These are phyloP conservation scores for Boletus pseudopeckii DNA, from an alignment of 768 basidiomycete genomes.

Conservation along the genomic window DNA sequence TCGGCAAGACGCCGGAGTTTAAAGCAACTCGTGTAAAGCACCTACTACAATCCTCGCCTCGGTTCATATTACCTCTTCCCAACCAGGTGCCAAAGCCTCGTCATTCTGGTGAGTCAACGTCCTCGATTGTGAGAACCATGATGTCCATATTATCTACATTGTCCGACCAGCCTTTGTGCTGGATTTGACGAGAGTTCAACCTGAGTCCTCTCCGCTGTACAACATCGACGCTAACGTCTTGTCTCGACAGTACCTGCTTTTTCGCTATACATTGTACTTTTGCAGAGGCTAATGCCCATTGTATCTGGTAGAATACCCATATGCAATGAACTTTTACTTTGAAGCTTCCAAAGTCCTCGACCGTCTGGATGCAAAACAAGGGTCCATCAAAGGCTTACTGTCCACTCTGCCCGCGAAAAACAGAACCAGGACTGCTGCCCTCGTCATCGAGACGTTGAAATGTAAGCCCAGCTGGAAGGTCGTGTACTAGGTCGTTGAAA, in stretches of 20 bases:
- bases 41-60: not conserved
- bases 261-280: slow-evolving; percentile 19
- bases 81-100: not conserved
- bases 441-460: slow-evolving; percentile 94
- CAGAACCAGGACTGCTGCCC: slow-evolving; percentile 75
- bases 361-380: slow-evolving; percentile 81
- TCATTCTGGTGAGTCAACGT: slow-evolving; percentile 19
- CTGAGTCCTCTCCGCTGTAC: slow-evolving; percentile 23
- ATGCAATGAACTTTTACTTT: slow-evolving; percentile 92
- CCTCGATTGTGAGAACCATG: slow-evolving; percentile 34
- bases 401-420: slow-evolving; percentile 69
- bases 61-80: not conserved
- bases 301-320: slow-evolving; percentile 27
- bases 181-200: slow-evolving; percentile 46
- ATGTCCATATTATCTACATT: slow-evolving; percentile 88
- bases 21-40: slow-evolving; percentile 14
- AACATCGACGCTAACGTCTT: slow-evolving; percentile 28
- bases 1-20: slow-evolving; percentile 35
- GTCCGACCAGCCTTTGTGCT: slow-evolving; percentile 58
- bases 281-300: slow-evolving; percentile 24
- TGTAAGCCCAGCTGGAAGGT: slow-evolving; percentile 51
- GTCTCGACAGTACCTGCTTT: slow-evolving; percentile 14
- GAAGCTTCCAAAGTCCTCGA: slow-evolving; percentile 82
- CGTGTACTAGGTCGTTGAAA: slow-evolving; percentile 6
- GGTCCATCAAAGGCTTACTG: slow-evolving; percentile 87